Evolutionary conservation across 2,329 filamentous ascomycete genomes (phyloP).

Genomic region (Phoma sp.): DNA sequence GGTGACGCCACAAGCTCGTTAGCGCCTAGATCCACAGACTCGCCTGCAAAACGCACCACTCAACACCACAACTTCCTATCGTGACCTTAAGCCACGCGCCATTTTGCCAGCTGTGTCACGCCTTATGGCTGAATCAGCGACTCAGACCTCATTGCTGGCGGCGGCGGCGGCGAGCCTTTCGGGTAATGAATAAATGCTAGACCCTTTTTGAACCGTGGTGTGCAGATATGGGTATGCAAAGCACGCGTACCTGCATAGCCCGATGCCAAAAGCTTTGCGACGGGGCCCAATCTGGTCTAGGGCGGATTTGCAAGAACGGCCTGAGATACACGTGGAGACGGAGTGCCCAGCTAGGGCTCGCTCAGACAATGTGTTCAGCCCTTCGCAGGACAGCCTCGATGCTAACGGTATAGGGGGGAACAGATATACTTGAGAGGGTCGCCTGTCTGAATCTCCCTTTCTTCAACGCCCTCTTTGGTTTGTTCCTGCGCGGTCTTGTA

Average conservation of each 20-base stretch:
- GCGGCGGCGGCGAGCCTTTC: background rate
- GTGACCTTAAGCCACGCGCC: constrained; percentile 20
- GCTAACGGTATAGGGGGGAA: constrained; percentile 3
- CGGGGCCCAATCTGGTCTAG: constrained; percentile 1
- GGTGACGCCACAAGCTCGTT: constrained; percentile 9
- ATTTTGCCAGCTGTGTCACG: constrained; percentile 21
- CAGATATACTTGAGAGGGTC: constrained; percentile 17
- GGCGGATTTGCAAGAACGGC: background rate
- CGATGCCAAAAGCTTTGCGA: constrained; percentile 1
- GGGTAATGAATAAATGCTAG: constrained; percentile 4
- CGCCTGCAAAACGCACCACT: constrained; percentile 17
- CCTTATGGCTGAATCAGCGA: constrained; percentile 6
- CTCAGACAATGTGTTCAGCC: background rate
- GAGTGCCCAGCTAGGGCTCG: constrained; percentile 5
- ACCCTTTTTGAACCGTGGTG: constrained; percentile 1
- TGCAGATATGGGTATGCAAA: constrained; percentile 4
- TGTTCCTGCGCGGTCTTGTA: constrained; percentile 31
- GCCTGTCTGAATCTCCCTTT: constrained; percentile 4
- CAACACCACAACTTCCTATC: constrained; percentile 16
- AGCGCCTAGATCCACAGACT: constrained; percentile 1
- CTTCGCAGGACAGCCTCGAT: constrained; percentile 11
- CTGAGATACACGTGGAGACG: constrained; percentile 1
- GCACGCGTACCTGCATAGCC: constrained; percentile 21
- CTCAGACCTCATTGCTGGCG: constrained; percentile 5
- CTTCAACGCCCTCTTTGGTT: constrained; percentile 30